Conservation (phyloP, 768 basidiomycete genomes). For the Termitomyces bulborhizus region DNA sequence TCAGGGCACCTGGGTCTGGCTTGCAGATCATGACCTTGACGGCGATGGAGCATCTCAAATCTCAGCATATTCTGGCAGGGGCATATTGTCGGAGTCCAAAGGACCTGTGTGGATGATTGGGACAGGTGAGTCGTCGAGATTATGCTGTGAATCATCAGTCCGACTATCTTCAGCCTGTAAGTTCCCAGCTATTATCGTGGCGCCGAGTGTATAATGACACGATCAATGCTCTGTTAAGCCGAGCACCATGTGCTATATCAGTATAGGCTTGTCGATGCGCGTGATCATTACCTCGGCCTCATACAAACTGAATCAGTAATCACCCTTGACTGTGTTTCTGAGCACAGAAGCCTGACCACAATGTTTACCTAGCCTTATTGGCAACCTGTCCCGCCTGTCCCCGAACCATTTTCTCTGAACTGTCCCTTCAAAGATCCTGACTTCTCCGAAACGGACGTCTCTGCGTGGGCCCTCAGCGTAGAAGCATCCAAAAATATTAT, state of each 20-base stretch:
- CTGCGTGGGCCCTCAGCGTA: conserved; percentile 54
- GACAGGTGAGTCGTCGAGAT: conserved; percentile 35
- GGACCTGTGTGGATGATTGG: conserved; percentile 84
- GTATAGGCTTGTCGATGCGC: conserved; percentile 55
- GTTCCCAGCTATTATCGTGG: background rate
- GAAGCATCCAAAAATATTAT: conserved; percentile 29
- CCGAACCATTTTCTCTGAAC: conserved; percentile 45
- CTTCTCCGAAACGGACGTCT: conserved; percentile 28
- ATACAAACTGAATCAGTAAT: conserved; percentile 69
- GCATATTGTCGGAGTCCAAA: conserved; percentile 63
- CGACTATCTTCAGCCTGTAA: conserved; percentile 3
- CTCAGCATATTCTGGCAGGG: conserved; percentile 61
- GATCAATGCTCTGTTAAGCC: conserved; percentile 26
- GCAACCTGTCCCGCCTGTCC: conserved; percentile 53
- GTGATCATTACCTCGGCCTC: conserved; percentile 64
- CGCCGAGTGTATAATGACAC: background rate
- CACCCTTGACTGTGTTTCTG: background rate
- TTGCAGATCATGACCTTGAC: conserved; percentile 79
- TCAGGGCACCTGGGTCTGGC: conserved; percentile 76
- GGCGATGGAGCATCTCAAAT: conserved; percentile 38
- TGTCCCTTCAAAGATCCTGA: conserved; percentile 46
- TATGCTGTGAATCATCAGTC: background rate
- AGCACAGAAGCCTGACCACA: background rate
- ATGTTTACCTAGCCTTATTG: conserved; percentile 49
- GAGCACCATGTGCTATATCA: conserved; percentile 70